Percentiles rank a stretch among this genome's conserved stretches.
These are phyloP conservation scores for Naganishia sp. DNA, from an alignment of 1,284 basidiomycete species.

Conservation along the genomic window DNA sequence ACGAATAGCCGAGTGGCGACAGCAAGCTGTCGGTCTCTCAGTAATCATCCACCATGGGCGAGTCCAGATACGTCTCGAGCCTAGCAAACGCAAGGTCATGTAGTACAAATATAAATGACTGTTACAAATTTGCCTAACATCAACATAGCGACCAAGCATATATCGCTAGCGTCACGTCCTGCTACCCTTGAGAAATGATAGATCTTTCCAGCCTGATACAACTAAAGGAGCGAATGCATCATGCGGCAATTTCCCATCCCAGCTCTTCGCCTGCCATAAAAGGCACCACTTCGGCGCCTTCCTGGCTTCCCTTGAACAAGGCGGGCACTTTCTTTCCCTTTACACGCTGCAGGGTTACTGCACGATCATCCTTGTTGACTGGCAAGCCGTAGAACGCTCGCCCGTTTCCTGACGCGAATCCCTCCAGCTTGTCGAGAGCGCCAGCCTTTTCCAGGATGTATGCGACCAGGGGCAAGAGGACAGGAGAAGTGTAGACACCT, in stretches of 20 bases:
- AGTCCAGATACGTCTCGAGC: no score
- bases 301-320: conserved; percentile 57
- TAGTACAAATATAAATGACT: no score
- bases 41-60: no score
- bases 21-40: no score
- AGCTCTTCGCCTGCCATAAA: conserved; percentile 89
- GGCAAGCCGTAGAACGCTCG: conserved; percentile 71
- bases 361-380: conserved; percentile 46
- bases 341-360: conserved; percentile 53
- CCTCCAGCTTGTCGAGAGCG: conserved; percentile 74
- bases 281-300: conserved; percentile 70
- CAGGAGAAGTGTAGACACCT: conserved; percentile 87
- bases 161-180: no score
- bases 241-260: conserved; percentile 70
- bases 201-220: background rate
- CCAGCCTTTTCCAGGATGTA: conserved; percentile 82
- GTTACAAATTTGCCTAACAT: no score
- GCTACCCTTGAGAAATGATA: no score
- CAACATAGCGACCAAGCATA: no score
- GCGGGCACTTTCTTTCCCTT: conserved; percentile 57
- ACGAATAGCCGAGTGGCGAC: no score
- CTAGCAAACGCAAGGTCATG: no score
- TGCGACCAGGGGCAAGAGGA: conserved; percentile 79
- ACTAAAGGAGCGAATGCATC: conserved; percentile 7
- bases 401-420: conserved; percentile 75